Percentiles rank a stretch among this genome's conserved stretches.
These are phyloP conservation scores for Stenocarpella maydis DNA, from an alignment of 2,329 filamentous ascomycete species.

Conservation along the genomic window DNA sequence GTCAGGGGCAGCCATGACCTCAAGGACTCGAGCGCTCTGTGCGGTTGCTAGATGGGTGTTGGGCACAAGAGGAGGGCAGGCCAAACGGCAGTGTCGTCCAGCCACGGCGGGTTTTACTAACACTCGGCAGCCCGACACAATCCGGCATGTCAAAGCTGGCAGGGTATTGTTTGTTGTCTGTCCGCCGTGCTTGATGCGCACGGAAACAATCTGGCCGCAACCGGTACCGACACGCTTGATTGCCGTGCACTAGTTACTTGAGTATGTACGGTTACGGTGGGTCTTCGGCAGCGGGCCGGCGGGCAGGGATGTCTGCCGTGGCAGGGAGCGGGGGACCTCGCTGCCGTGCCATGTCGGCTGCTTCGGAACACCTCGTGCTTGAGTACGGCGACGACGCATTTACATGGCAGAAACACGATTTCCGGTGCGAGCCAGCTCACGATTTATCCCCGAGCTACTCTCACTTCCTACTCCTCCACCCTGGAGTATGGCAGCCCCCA, in stretches of 20 bases:
- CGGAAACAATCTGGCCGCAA: conserved; percentile 24
- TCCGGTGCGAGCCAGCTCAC: neutral
- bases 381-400: conserved; percentile 1
- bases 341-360: no score
- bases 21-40: neutral
- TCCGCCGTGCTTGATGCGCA: neutral
- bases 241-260: no score
- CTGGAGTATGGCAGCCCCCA: conserved; percentile 29
- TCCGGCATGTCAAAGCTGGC: conserved; percentile 3
- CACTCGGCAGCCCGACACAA: no score
- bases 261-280: no score
- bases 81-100: conserved; percentile 1
- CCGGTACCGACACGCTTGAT: conserved; percentile 7
- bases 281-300: neutral
- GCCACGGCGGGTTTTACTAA: no score
- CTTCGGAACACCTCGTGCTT: neutral
- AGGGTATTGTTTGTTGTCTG: conserved; percentile 26
- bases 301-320: neutral
- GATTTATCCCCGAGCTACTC: neutral
- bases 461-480: neutral
- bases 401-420: neutral
- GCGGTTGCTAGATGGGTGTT: conserved; percentile 1
- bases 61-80: conserved; percentile 19
- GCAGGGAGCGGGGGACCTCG: conserved; percentile 5
- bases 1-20: conserved; percentile 10